Base-by-base conservation (phyloP, 2,329 filamentous ascomycete species). In the Chalara sp. region DNA sequence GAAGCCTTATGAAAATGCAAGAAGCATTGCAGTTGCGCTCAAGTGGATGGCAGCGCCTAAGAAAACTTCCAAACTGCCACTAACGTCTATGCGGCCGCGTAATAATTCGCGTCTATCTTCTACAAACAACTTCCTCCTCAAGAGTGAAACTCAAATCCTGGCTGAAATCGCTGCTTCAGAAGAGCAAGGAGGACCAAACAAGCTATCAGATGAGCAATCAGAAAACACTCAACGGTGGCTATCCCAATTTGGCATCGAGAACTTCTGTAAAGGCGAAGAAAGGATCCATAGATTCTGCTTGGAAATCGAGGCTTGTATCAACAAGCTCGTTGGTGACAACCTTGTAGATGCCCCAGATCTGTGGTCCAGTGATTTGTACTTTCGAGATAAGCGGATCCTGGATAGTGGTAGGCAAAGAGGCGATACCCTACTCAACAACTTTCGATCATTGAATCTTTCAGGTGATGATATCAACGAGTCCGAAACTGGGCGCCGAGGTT, bases 261-360 rank as follows among this genome's bases (percentile, higher is more conserved):
- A 96, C 63, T 92, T 97, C 59, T 99, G 93, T 69, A 86, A 84
- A 59, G 93, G 92, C 5, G 93, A 99, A 66, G 93, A 99, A 69
- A 76, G 93, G 47, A 92, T 99, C 35, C 93, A 97, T 65, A 83
- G 91, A 8, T 93, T 99, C 67, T 93, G 86, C 64, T 87, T 90
- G 58, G 93, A 97, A 65, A 80, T 97, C 31, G 87, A 92, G 61
- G 86, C 82, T 55, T 95, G 89, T 63, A 85, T 96, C 56, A 86
- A 83, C 58, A 90, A 89, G 64, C 75, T 97, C 6, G 85, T 95
- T 32, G 89, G 89, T 31, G 88, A 95, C 53, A 89, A 83, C 44
- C 83, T 95, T 55, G 76, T 87, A 54, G 88, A 95, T 37, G 88
- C 87, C 0, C 90, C 92, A 0, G 88, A 95, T 0, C 72, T 97